phyloP scores from a whole-genome alignment of 1,284 basidiomycete species.

The Heterobasidion annosum region DNA sequence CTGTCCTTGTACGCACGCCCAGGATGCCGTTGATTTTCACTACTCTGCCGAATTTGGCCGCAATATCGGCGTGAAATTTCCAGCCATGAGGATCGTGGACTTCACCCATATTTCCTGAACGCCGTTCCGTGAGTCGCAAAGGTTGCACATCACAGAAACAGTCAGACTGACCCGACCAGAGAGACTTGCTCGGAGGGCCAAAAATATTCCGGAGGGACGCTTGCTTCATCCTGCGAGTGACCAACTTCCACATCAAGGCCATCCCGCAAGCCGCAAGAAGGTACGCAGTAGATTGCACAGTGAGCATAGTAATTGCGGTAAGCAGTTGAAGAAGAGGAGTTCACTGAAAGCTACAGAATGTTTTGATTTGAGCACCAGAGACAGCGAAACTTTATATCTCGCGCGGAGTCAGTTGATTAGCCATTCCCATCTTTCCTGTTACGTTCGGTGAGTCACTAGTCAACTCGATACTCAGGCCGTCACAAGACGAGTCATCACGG shows the following conservation, averaged over 20 bases:
- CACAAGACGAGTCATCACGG: no score
- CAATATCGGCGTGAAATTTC: background rate
- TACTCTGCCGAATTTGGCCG: background rate
- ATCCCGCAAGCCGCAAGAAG: background rate
- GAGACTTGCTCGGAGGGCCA: background rate
- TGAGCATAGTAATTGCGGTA: no score
- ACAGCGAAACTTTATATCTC: no score
- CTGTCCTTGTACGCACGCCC: background rate
- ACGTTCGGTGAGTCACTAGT: no score
- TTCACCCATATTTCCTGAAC: background rate
- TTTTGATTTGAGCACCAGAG: no score
- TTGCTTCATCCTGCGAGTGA: background rate
- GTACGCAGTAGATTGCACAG: background rate
- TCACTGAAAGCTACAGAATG: no score
- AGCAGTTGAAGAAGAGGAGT: no score
- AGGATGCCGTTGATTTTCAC: background rate
- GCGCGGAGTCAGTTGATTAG: no score
- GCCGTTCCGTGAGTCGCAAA: background rate
- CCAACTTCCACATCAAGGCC: background rate
- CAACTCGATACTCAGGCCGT: no score
- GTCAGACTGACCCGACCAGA: background rate
- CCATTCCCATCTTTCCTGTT: no score
- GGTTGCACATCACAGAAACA: no score
- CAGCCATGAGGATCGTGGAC: background rate
- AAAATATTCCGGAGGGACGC: background rate